phyloP scores from a whole-genome alignment of 805 yeast species.

The Kuraishia capsulata region DNA sequence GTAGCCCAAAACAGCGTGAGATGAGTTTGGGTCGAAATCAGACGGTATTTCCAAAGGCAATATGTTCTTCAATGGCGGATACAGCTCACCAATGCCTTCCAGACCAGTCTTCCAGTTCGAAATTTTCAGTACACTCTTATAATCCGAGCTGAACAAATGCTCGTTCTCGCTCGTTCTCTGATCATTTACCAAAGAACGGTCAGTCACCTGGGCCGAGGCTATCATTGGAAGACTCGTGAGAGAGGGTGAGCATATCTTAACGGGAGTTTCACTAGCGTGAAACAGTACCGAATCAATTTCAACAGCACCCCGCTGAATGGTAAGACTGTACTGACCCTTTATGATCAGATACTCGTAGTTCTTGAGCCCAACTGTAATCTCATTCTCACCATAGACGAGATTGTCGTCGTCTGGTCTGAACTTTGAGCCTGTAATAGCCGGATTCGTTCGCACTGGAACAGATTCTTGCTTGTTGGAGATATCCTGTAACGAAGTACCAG shows the following conservation, averaged over 20 bases:
- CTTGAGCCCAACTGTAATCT: constrained; percentile 32
- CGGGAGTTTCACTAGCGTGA: constrained; percentile 17
- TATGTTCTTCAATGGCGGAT: constrained; percentile 35
- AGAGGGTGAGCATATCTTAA: constrained; percentile 25
- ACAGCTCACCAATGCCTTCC: constrained; percentile 30
- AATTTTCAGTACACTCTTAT: constrained; percentile 32
- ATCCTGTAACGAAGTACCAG: not conserved
- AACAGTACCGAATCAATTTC: constrained; percentile 28
- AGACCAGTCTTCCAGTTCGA: constrained; percentile 31
- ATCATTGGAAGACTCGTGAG: constrained; percentile 32
- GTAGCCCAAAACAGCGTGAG: constrained; percentile 16
- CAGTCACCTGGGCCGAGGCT: constrained; percentile 28
- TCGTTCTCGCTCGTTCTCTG: constrained; percentile 21
- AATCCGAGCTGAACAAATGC: constrained; percentile 28
- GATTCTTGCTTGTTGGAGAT: constrained; percentile 1
- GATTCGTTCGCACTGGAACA: constrained; percentile 1
- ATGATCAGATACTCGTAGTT: constrained; percentile 31
- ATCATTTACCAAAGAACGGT: constrained; percentile 20
- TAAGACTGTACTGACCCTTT: constrained; percentile 36
- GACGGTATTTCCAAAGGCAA: constrained; percentile 17
- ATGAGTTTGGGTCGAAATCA: too few relatives aligned
- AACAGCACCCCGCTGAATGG: constrained; percentile 38
- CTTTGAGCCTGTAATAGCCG: constrained; percentile 21
- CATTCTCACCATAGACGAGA: constrained; percentile 20
- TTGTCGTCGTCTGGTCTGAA: constrained; percentile 30